Evolutionary conservation across 2,329 filamentous ascomycete species (phyloP).

Genomic region (Pestalotiopsis sp.): DNA sequence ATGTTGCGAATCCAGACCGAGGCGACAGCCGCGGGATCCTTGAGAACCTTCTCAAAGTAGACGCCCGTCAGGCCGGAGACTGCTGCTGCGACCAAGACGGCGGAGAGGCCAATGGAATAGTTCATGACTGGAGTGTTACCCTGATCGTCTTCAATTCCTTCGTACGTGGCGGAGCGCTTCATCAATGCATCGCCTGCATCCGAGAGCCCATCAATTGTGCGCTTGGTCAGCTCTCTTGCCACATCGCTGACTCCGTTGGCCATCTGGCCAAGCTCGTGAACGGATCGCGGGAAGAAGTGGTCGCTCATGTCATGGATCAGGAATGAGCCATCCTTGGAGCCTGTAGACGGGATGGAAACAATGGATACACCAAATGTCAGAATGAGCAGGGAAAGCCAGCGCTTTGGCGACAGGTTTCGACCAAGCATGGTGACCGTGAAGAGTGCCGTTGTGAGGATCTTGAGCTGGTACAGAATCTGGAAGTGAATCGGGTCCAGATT

Average conservation of each 20-base stretch:
- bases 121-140: conserved; percentile 64
- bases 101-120: conserved; percentile 74
- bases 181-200: conserved; percentile 44
- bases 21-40: conserved; percentile 74
- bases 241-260: conserved; percentile 54
- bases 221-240: conserved; percentile 52
- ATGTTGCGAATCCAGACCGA: conserved; percentile 95
- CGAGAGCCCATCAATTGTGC: conserved; percentile 41
- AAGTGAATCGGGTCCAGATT: conserved; percentile 93
- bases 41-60: conserved; percentile 89
- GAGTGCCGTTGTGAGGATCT: conserved; percentile 87
- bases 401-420: conserved; percentile 68
- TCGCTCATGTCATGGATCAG: conserved; percentile 65
- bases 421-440: conserved; percentile 82
- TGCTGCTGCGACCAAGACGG: conserved; percentile 76
- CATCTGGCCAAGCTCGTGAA: conserved; percentile 74
- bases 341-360: conserved; percentile 74
- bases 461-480: conserved; percentile 90
- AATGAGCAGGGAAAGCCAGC: conserved; percentile 80
- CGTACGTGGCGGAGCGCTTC: conserved; percentile 83
- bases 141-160: conserved; percentile 77
- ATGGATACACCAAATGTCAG: conserved; percentile 82
- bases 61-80: conserved; percentile 86
- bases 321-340: conserved; percentile 57
- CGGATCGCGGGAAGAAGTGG: conserved; percentile 75